Base-by-base conservation (phyloP, 176 grass and related monocot genomes). In the Phoenix dactylifera region DNA sequence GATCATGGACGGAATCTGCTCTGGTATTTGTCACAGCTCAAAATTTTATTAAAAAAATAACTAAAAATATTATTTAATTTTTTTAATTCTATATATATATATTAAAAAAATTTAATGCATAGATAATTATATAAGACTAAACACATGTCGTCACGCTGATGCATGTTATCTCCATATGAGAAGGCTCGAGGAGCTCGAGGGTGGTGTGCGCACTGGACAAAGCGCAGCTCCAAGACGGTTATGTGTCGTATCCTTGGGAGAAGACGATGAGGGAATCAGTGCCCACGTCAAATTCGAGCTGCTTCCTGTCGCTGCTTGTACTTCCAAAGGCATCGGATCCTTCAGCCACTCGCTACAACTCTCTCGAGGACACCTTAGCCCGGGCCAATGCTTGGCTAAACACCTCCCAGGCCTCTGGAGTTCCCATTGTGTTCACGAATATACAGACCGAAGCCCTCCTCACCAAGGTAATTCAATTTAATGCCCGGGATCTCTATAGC, bases 371-470 rank as follows among this genome's bases (percentile, higher is more conserved):
- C 73, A 98, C 94, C 32, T 78, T 93, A 5, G 76, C 94, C 23
- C 81, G 85, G 16, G 88, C 82, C 72, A 80, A 98, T 57, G 71
- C 94, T 25, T 93, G 94, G 94, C 67, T 98, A 35, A 70, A 77
- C 74, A 72, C 82, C 25, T 78, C 85, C 9, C 87, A 83, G 67
- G 62, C 74, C 18, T 69, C 93, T 7, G 84, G 84, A 0, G 87
- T 98, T 65, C 93, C 93, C n/a, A 73, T 91, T 55, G 25, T 51
- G n/a, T 98, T 98, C 79, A 66, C 83, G 24, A 92, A 83, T 75
- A 66, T 92, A 18, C 94, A 93, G 80, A 98, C 94, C 12, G 94
- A 98, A 44, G 94, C 88, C 28, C 66, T 98, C 19, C 88, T 98
- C 52, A 89, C 88, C 64, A 98, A 98, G 94, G 86, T 85, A 16